Conservation (phyloP, 495 filamentous ascomycete genomes). For the Annulohypoxylon maeteangense region DNA sequence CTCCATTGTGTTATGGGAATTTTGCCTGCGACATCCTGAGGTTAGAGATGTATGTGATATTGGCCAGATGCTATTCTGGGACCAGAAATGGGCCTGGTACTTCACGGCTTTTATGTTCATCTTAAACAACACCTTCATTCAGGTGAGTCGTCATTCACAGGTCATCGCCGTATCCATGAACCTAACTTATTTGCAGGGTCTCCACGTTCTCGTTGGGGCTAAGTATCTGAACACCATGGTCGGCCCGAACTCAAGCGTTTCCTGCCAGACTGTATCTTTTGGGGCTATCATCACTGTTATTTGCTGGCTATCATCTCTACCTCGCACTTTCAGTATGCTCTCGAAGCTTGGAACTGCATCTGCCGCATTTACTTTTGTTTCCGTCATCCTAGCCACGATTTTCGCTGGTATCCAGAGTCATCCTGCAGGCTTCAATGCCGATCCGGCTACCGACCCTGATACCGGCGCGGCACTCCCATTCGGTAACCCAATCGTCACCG, state of each 20-base stretch:
- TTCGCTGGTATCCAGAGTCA: conserved; percentile 79
- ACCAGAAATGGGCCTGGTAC: conserved; percentile 82
- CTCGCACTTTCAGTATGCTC: conserved; percentile 82
- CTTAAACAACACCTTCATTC: conserved; percentile 90
- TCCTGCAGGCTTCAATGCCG: conserved; percentile 68
- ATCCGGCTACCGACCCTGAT: conserved; percentile 50
- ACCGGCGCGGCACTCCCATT: conserved; percentile 48
- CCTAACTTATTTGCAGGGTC: conserved; percentile 57
- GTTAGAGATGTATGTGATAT: conserved; percentile 91
- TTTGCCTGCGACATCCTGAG: conserved; percentile 87
- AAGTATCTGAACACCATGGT: conserved; percentile 89
- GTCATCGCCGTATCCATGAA: conserved; percentile 10
- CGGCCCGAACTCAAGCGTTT: conserved; percentile 61
- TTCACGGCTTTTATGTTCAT: conserved; percentile 88
- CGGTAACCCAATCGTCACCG: conserved; percentile 71
- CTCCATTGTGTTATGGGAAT: conserved; percentile 85
- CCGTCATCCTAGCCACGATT: conserved; percentile 80
- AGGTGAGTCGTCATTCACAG: conserved; percentile 55
- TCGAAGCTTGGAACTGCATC: conserved; percentile 78
- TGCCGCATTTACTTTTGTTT: conserved; percentile 86
- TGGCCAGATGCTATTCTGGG: conserved; percentile 87
- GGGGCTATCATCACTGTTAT: conserved; percentile 73
- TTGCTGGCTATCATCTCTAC: conserved; percentile 79
- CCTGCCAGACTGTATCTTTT: conserved; percentile 75
- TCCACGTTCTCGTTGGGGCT: conserved; percentile 82